Conservation (phyloP, 2,329 filamentous ascomycete genomes). For the Lachnellula subtilissima region DNA sequence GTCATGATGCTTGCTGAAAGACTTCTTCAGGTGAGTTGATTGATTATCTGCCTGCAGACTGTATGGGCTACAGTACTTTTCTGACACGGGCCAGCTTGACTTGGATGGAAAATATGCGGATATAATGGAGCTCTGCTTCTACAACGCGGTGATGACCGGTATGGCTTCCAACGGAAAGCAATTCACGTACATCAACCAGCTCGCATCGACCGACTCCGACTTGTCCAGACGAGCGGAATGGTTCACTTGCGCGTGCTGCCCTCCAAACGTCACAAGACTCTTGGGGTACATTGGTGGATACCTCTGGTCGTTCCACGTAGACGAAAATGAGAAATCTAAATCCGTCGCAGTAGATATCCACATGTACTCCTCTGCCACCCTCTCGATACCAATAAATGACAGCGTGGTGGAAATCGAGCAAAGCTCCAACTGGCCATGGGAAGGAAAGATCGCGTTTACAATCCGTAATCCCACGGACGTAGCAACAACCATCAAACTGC, state of each 20-base stretch:
- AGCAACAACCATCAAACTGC: conserved; percentile 41
- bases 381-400: conserved; percentile 36
- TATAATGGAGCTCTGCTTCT: conserved; percentile 56
- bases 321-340: conserved; percentile 30
- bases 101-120: conserved; percentile 50
- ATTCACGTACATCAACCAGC: conserved; percentile 59
- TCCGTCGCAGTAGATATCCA: conserved; percentile 47
- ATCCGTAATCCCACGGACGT: conserved; percentile 33
- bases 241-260: conserved; percentile 58
- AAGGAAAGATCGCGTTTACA: conserved; percentile 45
- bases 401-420: conserved; percentile 41
- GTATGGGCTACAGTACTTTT: neutral
- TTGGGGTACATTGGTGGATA: conserved; percentile 54
- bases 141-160: conserved; percentile 55
- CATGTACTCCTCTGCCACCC: conserved; percentile 47
- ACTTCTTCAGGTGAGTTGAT: conserved; percentile 40
- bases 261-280: conserved; percentile 53
- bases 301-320: conserved; percentile 41
- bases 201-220: conserved; percentile 48
- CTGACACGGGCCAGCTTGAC: conserved; percentile 35
- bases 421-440: conserved; percentile 53
- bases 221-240: conserved; percentile 48
- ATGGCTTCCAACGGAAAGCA: conserved; percentile 51
- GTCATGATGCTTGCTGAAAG: conserved; percentile 57
- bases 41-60: neutral